phyloP scores from a whole-genome alignment of 1,284 basidiomycete species.

The Ustilago esculenta region DNA sequence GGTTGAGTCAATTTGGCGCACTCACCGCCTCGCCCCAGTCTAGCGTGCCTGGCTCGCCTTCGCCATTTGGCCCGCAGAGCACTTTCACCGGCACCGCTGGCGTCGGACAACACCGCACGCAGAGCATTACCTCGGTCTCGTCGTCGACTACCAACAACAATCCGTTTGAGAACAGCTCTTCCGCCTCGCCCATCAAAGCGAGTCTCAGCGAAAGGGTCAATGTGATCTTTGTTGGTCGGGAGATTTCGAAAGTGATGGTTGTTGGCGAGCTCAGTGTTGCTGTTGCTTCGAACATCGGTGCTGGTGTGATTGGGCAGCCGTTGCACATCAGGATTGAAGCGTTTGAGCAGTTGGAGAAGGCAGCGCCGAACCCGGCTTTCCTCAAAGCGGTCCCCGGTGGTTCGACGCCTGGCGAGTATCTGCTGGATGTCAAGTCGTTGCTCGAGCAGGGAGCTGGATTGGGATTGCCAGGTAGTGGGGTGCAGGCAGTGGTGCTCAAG shows the following conservation, averaged over 20 bases:
- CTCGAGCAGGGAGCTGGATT: constrained; percentile 32
- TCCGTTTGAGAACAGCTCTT: constrained; percentile 45
- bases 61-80: constrained; percentile 33
- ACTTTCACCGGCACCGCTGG: constrained; percentile 42
- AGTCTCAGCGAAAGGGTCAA: constrained; percentile 71
- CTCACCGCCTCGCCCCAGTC: constrained; percentile 27
- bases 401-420: constrained; percentile 68
- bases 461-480: constrained; percentile 23
- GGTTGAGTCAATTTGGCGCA: constrained; percentile 40
- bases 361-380: constrained; percentile 71
- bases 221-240: constrained; percentile 68
- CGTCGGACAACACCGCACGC: constrained; percentile 45
- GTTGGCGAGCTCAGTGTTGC: constrained; percentile 70
- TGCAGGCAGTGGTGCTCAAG: constrained; percentile 69
- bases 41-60: constrained; percentile 29
- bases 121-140: constrained; percentile 50
- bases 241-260: constrained; percentile 69
- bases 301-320: constrained; percentile 14
- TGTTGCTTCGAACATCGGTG: not conserved
- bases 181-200: constrained; percentile 48
- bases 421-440: constrained; percentile 68
- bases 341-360: constrained; percentile 70
- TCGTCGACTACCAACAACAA: constrained; percentile 40
- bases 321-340: constrained; percentile 69
- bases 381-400: constrained; percentile 67